phyloP scores from a whole-genome alignment of 73 alveolate species.

The Paramecium caudatum region DNA sequence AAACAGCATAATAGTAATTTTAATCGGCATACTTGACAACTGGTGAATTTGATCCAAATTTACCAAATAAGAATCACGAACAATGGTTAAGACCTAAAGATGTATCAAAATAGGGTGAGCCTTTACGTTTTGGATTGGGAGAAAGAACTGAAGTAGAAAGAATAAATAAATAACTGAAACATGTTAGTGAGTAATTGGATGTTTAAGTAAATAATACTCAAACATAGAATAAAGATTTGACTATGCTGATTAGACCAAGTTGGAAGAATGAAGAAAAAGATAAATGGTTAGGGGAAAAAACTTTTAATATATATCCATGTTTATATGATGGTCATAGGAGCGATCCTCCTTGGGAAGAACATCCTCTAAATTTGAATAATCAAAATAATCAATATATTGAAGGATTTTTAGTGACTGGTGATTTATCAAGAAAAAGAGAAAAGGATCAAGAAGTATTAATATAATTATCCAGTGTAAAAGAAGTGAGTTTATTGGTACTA shows the following conservation, averaged over 20 bases:
- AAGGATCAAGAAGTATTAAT: slow-evolving; percentile 19
- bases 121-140: slow-evolving; percentile 52
- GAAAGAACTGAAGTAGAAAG: slow-evolving; percentile 17
- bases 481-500: slow-evolving; percentile 11
- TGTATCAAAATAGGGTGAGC: slow-evolving; percentile 9
- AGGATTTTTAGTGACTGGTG: slow-evolving; percentile 56
- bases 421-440: slow-evolving; percentile 44
- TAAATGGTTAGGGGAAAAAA: slow-evolving; percentile 23
- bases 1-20: slow-evolving; percentile 8
- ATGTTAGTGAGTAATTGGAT: slow-evolving; percentile 30
- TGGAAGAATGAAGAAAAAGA: slow-evolving; percentile 51
- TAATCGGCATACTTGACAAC: not conserved
- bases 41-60: slow-evolving; percentile 17
- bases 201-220: not conserved
- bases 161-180: not conserved
- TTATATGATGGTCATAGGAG: slow-evolving; percentile 56
- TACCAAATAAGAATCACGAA: slow-evolving; percentile 29
- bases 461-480: slow-evolving; percentile 15
- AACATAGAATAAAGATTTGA: slow-evolving; percentile 28
- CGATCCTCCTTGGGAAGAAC: slow-evolving; percentile 30
- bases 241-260: slow-evolving; percentile 30
- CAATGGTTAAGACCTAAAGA: slow-evolving; percentile 35
- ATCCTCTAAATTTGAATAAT: slow-evolving; percentile 19
- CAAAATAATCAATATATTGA: slow-evolving; percentile 57
- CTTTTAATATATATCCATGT: slow-evolving; percentile 64